phyloP scores from a whole-genome alignment of 768 basidiomycete species.

The Termitomyces heimii region DNA sequence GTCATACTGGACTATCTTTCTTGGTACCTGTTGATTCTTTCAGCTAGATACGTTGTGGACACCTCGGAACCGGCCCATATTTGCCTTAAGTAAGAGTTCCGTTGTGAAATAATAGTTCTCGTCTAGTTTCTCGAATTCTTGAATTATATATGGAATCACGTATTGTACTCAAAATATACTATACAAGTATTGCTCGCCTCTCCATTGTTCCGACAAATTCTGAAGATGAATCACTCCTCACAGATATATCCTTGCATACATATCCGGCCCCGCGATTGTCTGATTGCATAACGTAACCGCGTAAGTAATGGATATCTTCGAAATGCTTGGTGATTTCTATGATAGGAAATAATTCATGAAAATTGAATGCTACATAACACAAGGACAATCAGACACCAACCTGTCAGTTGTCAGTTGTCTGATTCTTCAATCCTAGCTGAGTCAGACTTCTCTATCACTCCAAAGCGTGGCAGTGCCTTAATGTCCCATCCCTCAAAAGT shows the following conservation, averaged over 20 bases:
- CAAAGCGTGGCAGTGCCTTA: conserved; percentile 2
- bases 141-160: background rate
- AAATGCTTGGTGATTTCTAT: conserved; percentile 6
- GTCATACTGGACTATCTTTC: background rate
- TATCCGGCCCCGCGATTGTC: conserved; percentile 4
- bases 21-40: background rate
- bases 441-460: conserved; percentile 1
- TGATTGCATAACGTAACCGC: conserved; percentile 4
- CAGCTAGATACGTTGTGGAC: background rate
- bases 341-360: conserved; percentile 6
- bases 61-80: too few relatives aligned
- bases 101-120: too few relatives aligned
- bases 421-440: background rate
- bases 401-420: background rate
- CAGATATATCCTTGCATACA: background rate
- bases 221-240: background rate
- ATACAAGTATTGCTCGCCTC: background rate
- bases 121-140: too few relatives aligned
- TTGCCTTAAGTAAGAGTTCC: too few relatives aligned
- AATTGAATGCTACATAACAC: background rate
- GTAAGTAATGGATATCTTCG: background rate
- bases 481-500: background rate
- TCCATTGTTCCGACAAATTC: background rate
- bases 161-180: background rate
- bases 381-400: background rate